Evolutionary conservation across 257 asterid genomes (phyloP), one percentile per base, ranked within the genome.

Genomic region (Catharanthus roseus): DNA sequence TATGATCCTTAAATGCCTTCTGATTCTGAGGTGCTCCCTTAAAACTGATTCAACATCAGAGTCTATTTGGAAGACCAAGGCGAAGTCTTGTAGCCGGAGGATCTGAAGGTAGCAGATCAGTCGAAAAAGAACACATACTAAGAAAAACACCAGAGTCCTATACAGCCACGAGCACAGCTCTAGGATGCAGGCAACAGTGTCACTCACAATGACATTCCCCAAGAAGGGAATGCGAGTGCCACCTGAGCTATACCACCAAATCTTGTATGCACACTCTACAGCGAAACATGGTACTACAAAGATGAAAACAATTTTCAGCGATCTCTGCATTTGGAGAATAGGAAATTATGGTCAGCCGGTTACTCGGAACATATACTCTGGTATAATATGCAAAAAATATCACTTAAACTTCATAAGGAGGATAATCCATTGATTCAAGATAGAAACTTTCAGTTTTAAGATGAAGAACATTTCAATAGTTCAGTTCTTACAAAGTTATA

Each of bases 81-180:
- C 96, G 50, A 95, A 95, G 78, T 95, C 97, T 73, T 88, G 86
- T 31, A 95, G 69, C 4, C 97, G 95, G 70, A 95, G 97, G 53
- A 95, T 91, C 82, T 91, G 99, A 50, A 95, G 99, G 76, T 78
- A 84, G 83, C 97, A 91, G 9, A 95, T 81, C 42, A 95, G 88
- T 10, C 96, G 97, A 72, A 95, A 95, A 68, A 95, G 95, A 34
- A 89, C 79, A 26, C 99, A 91, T 10, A 95, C 96, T 0, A 95
- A 92, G 73, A 95, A 95, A 74, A 95, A 89, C 2, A 95, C 99
- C 1, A 84, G 72, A 0, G 96, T 88, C 72, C 99, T 78, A 76
- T 95, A 95, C 66, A 89, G 89, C 99, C 99, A 95, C 0, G 99
- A 95, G 82, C 90, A 80, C 4, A 95, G 88, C 79, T 91, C 99